Evolutionary conservation across 805 yeast species (phyloP), one percentile per base, ranked within the genome.

Genomic region (Wickerhamomyces bovis): DNA sequence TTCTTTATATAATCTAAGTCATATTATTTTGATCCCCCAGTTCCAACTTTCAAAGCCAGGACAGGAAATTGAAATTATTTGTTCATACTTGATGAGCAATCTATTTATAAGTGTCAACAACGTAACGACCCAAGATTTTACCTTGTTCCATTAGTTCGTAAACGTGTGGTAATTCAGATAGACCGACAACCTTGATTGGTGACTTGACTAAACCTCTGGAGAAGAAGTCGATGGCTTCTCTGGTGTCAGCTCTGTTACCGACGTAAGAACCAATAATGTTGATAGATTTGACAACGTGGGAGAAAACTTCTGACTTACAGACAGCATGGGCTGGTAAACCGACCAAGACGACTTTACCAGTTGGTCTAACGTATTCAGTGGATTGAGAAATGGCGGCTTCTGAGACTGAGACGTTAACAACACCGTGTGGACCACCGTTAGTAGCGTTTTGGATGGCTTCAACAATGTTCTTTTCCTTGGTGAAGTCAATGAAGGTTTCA

Each of bases 221-320:
- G 69, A 81, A 83, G 77, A 85, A 83, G 60, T 82, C 86, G 52
- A 84, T 69, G 48, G 90, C 89, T 73, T 85, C 90, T 53, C 83
- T 77, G 54, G 92, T 78, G 71, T 88, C 95, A 53, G 85, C 84
- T 70, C 95, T 82, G 79, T 85, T 85, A 61, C 95, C 96, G 53
- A 87, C 95, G 64, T 85, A 85, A 42, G 95, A 85, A 57, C 94
- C 95, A 54, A 65, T 68, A 61, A 80, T 76, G 58, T 64, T 68
- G 54, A 80, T 65, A 44, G 81, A 74, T 63, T 70, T 77, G 48
- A 77, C 73, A 48, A 80, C 84, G 41, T 77, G 72, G 46, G 68
- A 65, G 68, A 79, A 77, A 38, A 80, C 81, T 42, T 71, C 68
- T 20, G 80, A 72, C 47, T 64, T 60, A 54, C 75, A 71, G 53